Evolutionary conservation across 1,284 basidiomycete species (phyloP).

Genomic region (Phaffia rhodozyma): DNA sequence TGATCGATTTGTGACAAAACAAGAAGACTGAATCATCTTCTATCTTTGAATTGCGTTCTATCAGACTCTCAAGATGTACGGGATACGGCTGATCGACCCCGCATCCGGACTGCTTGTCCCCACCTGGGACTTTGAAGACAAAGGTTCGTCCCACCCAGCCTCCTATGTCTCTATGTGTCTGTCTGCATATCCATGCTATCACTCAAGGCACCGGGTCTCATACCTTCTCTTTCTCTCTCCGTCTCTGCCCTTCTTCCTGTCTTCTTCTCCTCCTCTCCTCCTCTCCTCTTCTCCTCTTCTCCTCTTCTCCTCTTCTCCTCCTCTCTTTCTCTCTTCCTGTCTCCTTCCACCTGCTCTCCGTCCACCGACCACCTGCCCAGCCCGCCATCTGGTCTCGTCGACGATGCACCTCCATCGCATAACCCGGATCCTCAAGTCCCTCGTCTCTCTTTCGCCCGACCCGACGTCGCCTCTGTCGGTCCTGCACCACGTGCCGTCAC

Average conservation of each 20-base stretch:
- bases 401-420: conserved; percentile 18
- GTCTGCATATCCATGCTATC: too few relatives aligned
- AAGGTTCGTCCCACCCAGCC: neutral
- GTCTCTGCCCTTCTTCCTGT: neutral
- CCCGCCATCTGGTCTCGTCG: conserved; percentile 2
- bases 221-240: neutral
- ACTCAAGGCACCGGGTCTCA: neutral
- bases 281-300: neutral
- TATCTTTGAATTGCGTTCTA: too few relatives aligned
- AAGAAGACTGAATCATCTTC: too few relatives aligned
- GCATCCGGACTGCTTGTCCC: neutral
- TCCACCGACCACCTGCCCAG: neutral
- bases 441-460: neutral
- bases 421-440: conserved; percentile 9
- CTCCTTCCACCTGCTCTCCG: neutral
- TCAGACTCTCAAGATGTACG: neutral
- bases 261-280: neutral
- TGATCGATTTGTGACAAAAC: too few relatives aligned
- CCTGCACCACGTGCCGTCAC: conserved; percentile 45
- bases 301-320: conserved; percentile 17
- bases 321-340: conserved; percentile 2
- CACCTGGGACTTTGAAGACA: too few relatives aligned
- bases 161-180: too few relatives aligned
- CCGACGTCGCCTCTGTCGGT: neutral
- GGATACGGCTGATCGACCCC: neutral